These are phyloP conservation scores for Melocanna baccifera DNA, from an alignment of 176 grass and related monocot genomes.

Conservation along the genomic window DNA sequence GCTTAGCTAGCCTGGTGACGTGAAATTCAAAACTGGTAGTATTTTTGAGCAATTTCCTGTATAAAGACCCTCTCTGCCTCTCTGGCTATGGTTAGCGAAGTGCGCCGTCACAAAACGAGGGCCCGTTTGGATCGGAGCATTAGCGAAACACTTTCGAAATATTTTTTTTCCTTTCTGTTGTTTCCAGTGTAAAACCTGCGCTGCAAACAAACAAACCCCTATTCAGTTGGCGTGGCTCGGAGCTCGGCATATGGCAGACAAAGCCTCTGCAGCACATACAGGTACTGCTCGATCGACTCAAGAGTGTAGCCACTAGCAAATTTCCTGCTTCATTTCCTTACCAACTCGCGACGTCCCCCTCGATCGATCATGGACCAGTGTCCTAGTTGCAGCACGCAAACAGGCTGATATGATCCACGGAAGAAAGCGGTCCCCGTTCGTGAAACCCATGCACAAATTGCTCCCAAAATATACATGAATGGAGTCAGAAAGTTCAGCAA, in stretches of 20 bases:
- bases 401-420: neutral
- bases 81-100: neutral
- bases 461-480: neutral
- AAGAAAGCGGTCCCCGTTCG: neutral
- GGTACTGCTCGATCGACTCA: neutral
- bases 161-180: neutral
- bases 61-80: too few species aligned
- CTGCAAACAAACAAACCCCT: too few species aligned
- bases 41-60: neutral
- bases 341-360: neutral
- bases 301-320: neutral
- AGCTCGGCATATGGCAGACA: neutral
- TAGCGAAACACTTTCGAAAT: neutral
- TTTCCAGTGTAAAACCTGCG: neutral
- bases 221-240: neutral
- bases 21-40: neutral
- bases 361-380: slow-evolving; percentile 6
- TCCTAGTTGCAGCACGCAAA: slow-evolving; percentile 13
- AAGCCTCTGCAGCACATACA: neutral
- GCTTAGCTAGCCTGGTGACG: neutral
- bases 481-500: neutral
- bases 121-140: neutral
- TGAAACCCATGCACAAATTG: neutral
- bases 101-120: neutral
- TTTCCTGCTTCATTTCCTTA: neutral